A percentile compares a stretch with the other conserved stretches of the same genome.
Conservation (phyloP, 345 rosid genomes). For the Geranium brycei region DNA sequence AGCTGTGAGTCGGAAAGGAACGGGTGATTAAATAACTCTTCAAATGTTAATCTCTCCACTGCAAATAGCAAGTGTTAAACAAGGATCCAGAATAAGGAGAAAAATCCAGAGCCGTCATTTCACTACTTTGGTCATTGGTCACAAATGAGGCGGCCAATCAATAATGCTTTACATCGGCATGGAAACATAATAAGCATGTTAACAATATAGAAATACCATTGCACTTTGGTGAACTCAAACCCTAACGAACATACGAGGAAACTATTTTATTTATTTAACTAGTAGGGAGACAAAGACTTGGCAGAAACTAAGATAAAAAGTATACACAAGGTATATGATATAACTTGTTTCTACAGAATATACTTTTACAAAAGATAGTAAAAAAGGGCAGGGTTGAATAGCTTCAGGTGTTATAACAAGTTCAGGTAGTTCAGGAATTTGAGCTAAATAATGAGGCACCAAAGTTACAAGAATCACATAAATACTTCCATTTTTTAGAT, state of each 20-base stretch:
- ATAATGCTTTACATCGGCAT: not conserved
- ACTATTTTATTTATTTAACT: not conserved
- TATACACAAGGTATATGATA: not conserved
- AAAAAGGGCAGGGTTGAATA: not conserved
- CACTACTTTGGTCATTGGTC: not conserved
- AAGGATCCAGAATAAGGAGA: not conserved
- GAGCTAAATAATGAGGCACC: not conserved
- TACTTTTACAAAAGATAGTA: no score
- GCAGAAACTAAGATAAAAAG: not conserved
- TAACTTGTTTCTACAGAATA: no score
- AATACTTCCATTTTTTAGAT: not conserved
- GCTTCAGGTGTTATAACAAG: not conserved
- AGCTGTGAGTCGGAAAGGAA: slow-evolving; percentile 44
- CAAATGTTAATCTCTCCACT: slow-evolving; percentile 93
- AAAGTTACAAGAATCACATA: not conserved
- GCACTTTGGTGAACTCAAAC: not conserved
- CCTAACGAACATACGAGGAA: not conserved
- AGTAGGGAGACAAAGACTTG: not conserved
- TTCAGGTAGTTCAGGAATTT: not conserved
- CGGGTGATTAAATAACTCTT: slow-evolving; percentile 89
- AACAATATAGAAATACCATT: not conserved
- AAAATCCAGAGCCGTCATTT: not conserved
- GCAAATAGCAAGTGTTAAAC: slow-evolving; percentile 14
- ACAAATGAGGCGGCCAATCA: no score
- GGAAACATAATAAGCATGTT: not conserved